Conservation (phyloP, 164 flowering plant species). For the Hamamelis virginiana region DNA sequence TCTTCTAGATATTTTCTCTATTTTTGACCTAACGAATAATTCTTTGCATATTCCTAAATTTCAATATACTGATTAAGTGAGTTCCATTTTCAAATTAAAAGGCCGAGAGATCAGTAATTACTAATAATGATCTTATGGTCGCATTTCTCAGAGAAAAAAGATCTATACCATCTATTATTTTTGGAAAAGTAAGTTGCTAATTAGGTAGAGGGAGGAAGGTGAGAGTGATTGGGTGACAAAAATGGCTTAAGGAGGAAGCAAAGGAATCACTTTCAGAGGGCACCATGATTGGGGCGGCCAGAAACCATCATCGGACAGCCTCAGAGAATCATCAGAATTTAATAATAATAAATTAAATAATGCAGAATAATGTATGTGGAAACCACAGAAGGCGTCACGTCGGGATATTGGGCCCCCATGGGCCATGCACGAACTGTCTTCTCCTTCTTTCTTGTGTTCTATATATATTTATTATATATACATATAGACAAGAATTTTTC, state of each 20-base stretch:
- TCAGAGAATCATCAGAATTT: constrained; percentile 3
- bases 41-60: no score
- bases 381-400: constrained; percentile 13
- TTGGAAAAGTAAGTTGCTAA: constrained; percentile 1
- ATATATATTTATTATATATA: no score
- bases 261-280: constrained; percentile 32
- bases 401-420: constrained; percentile 7
- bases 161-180: no score
- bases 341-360: neutral
- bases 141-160: no score
- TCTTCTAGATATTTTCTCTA: no score
- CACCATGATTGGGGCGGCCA: constrained; percentile 36
- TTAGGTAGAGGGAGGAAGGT: constrained; percentile 20
- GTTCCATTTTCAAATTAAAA: no score
- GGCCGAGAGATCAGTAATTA: no score
- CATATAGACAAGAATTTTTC: no score
- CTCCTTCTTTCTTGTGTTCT: neutral
- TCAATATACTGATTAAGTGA: no score
- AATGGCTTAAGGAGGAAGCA: constrained; percentile 44
- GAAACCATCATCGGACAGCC: constrained; percentile 12
- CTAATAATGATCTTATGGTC: no score
- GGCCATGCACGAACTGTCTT: neutral
- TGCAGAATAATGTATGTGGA: constrained; percentile 12
- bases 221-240: constrained; percentile 20
- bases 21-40: no score